Evolutionary conservation across 176 grass and related monocot genomes (phyloP).

Genomic region (Oryza longistaminata): DNA sequence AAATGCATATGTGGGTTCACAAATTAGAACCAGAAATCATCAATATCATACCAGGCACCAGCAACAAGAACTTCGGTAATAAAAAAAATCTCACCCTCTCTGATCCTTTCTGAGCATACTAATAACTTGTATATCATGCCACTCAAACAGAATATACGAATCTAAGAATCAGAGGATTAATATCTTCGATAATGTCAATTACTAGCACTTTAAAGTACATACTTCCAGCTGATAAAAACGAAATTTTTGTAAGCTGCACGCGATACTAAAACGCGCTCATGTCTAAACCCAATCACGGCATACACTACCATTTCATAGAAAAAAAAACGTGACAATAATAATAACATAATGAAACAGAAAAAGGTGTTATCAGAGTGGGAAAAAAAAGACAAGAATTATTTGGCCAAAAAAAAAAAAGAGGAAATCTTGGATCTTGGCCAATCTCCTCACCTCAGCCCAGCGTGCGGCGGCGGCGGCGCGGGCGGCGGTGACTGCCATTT

Average conservation of each 20-base stretch:
- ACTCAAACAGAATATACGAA: constrained; percentile 12
- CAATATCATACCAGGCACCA: background rate
- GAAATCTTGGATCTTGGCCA: background rate
- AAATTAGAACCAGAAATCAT: constrained; percentile 1
- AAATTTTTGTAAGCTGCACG: background rate
- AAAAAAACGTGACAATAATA: constrained; percentile 2
- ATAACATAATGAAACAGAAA: background rate
- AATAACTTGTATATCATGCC: background rate
- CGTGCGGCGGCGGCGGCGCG: constrained; percentile 32
- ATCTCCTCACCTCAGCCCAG: constrained; percentile 60
- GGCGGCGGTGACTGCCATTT: constrained; percentile 57
- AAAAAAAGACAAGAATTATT: too few species aligned
- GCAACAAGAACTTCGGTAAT: constrained; percentile 17
- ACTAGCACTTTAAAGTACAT: background rate
- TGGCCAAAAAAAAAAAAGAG: background rate
- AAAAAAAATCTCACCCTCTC: background rate
- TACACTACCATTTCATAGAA: background rate
- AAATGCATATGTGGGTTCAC: background rate
- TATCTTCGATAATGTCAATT: background rate
- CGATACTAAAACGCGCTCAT: background rate
- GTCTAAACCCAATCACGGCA: background rate
- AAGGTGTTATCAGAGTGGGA: background rate
- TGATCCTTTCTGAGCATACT: background rate
- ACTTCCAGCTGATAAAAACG: background rate
- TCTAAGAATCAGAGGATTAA: background rate